Evolutionary conservation across 2,329 filamentous ascomycete genomes (phyloP).

Genomic region (Polytolypa hystricis): DNA sequence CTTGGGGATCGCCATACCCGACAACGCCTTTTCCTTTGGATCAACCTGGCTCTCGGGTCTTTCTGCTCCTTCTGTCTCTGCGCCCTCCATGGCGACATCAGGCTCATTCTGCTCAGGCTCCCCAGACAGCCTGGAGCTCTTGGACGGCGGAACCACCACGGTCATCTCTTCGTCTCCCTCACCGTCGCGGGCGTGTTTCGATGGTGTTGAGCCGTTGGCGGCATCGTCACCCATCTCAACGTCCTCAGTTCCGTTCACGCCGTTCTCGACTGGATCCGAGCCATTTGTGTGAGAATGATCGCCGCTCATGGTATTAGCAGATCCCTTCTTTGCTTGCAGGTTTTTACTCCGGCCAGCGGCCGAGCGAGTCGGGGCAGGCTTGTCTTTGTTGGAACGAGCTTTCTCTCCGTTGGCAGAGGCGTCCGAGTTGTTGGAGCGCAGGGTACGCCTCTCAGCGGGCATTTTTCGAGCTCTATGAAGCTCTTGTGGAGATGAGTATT

Average conservation of each 20-base stretch:
- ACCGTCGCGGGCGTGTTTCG: constrained; percentile 50
- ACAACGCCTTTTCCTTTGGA: constrained; percentile 40
- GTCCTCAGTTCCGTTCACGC: constrained; percentile 54
- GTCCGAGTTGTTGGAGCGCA: constrained; percentile 38
- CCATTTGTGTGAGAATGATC: constrained; percentile 59
- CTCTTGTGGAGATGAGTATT: constrained; percentile 8
- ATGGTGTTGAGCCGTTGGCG: constrained; percentile 39
- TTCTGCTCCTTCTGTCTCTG: constrained; percentile 29
- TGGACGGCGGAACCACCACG: constrained; percentile 64
- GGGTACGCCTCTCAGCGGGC: constrained; percentile 36
- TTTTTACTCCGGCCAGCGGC: constrained; percentile 29
- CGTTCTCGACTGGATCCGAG: constrained; percentile 59
- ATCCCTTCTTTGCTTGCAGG: constrained; percentile 27
- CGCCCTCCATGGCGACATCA: constrained; percentile 60
- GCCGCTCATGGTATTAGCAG: constrained; percentile 54
- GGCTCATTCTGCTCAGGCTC: constrained; percentile 52
- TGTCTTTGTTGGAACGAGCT: constrained; percentile 34
- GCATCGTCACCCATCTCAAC: constrained; percentile 59
- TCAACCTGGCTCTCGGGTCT: constrained; percentile 36
- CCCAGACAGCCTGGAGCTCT: constrained; percentile 49
- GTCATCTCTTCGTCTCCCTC: constrained; percentile 70
- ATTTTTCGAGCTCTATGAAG: constrained; percentile 30
- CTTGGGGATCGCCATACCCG: constrained; percentile 27
- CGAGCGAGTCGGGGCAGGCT: constrained; percentile 32
- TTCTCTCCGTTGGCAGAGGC: constrained; percentile 38